Percentiles rank a stretch among this genome's conserved stretches.
These are phyloP conservation scores for Scorias spongiosa DNA, from an alignment of 2,329 filamentous ascomycete genomes.

Conservation along the genomic window DNA sequence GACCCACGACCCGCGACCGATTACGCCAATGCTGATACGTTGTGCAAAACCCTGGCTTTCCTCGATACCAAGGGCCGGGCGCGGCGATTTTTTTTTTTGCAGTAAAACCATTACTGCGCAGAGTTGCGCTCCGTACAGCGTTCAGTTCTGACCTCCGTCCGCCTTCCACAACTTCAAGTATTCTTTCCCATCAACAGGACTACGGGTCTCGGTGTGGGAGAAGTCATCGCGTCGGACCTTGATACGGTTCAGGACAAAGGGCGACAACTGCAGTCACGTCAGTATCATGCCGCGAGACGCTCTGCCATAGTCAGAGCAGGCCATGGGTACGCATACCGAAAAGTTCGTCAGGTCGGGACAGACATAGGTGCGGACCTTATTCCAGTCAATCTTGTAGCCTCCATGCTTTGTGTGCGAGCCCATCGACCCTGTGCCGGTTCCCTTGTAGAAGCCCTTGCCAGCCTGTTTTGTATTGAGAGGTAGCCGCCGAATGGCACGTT, in stretches of 20 bases:
- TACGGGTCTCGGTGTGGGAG: slow-evolving; percentile 14
- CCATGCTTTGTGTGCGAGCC: slow-evolving; percentile 72
- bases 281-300: background rate
- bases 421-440: slow-evolving; percentile 76
- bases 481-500: slow-evolving; percentile 56
- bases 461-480: slow-evolving; percentile 84
- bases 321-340: slow-evolving; percentile 38
- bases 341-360: slow-evolving; percentile 58
- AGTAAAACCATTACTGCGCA: too few relatives aligned
- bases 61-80: too few relatives aligned
- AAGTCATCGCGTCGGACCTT: slow-evolving; percentile 39
- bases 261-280: slow-evolving; percentile 48
- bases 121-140: too few relatives aligned
- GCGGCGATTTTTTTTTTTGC: too few relatives aligned
- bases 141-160: slow-evolving; percentile 5
- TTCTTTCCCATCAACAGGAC: slow-evolving; percentile 16
- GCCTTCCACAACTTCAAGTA: slow-evolving; percentile 21
- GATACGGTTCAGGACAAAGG: slow-evolving; percentile 56
- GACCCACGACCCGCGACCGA: too few relatives aligned
- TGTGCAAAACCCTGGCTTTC: too few relatives aligned
- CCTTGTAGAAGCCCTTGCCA: slow-evolving; percentile 93
- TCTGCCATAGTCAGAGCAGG: background rate
- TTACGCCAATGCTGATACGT: too few relatives aligned
- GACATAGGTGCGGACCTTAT: slow-evolving; percentile 80
- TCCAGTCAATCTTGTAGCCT: slow-evolving; percentile 69